Evolutionary conservation across 1,139 yeast genomes (phyloP), one percentile per base, ranked within the genome.

Genomic region (Blastobotrys proliferans): DNA sequence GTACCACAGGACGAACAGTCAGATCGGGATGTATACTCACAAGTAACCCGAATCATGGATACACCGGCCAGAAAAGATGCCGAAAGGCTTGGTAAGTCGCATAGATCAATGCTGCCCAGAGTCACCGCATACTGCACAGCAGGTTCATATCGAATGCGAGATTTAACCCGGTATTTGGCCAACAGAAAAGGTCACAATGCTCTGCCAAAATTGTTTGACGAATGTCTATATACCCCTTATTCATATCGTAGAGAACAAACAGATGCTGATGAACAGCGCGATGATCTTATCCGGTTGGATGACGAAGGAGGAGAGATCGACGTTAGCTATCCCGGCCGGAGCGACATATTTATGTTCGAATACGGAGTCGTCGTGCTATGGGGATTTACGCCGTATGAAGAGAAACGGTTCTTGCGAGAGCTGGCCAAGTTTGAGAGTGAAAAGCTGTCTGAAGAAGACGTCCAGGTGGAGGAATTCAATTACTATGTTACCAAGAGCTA

Each of bases 71-170:
- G 97, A 51, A 83, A 82, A 52, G 97, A 92, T 70, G 98, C 98
- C 0, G 97, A 88, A 60, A 77, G 90, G 33, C 69, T 92, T 47
- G 95, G 97, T 5, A 90, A 88, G 58, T 84, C 85, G 52, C 97
- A 92, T 60, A 72, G 98, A 48, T 60, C 64, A 13, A 50, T 62
- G 53, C 54, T 69, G 35, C 69, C 98, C 1, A 70, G 98, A 53
- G 97, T 90, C 2, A 90, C 97, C 0, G 95, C 96, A 0, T 92
- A 88, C 61, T 90, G 97, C 66, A 90, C 97, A 0, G 88, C 97
- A 34, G 92, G 96, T 28, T 81, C 94, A 19, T 92, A 88, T 60
- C 79, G 78, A 52, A 85, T 92, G 94, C 79, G 83, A 54, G 97
- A 90, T 43, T 67, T 92, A 35, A 72, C 83, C 45, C 70, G 94